A percentile compares a stretch with the other conserved stretches of the same genome.
phyloP scores from a whole-genome alignment of 371 early-diverging fungal genomes.

The Dipsacomyces acuminosporus region DNA sequence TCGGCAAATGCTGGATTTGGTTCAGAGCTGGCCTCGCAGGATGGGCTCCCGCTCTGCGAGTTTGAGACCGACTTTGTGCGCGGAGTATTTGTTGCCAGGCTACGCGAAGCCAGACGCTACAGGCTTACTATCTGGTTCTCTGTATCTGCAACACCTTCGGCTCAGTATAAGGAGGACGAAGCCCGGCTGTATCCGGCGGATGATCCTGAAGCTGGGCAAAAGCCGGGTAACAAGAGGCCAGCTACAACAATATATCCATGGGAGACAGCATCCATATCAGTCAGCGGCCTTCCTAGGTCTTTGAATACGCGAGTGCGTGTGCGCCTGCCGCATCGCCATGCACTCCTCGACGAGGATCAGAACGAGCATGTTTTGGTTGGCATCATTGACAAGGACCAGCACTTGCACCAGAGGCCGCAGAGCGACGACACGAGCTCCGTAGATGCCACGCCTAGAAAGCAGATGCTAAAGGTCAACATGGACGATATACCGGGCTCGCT shows the following conservation, averaged over 20 bases:
- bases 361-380: not conserved
- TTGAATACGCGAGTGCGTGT: conserved; percentile 11
- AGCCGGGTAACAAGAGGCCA: not conserved
- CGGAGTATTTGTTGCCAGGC: conserved; percentile 10
- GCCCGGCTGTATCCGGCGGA: not conserved
- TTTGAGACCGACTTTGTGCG: conserved; percentile 11
- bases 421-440: not conserved
- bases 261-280: conserved; percentile 6
- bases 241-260: conserved; percentile 3
- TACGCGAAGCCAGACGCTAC: conserved; percentile 6
- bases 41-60: not conserved
- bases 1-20: no score
- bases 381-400: not conserved
- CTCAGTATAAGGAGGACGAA: not conserved
- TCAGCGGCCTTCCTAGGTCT: conserved; percentile 13
- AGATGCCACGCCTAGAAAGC: conserved; percentile 4
- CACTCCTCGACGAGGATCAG: not conserved
- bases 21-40: no score
- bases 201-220: not conserved
- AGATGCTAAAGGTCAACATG: conserved; percentile 2
- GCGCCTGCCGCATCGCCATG: conserved; percentile 17
- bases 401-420: not conserved
- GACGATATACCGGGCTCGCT: conserved; percentile 3
- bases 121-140: conserved; percentile 14
- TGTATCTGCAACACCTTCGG: not conserved